These are phyloP conservation scores for Penicillium sclerotiorum DNA, from an alignment of 2,329 filamentous ascomycete genomes.

Conservation along the genomic window DNA sequence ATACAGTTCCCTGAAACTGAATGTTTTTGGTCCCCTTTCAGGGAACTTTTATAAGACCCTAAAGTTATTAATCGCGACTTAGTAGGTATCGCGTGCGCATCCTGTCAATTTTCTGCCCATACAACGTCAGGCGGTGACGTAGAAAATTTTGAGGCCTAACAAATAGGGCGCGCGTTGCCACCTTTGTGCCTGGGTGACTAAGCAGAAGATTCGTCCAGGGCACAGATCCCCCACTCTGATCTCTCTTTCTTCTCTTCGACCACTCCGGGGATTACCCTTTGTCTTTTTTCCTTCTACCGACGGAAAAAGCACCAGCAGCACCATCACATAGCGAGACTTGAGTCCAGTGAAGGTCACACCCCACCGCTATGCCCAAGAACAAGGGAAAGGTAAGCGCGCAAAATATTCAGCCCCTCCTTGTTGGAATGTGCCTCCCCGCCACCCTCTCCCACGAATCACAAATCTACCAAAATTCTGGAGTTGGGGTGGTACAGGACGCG, in stretches of 20 bases:
- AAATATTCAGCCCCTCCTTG: slow-evolving; percentile 29
- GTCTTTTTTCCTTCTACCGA: slow-evolving; percentile 22
- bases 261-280: slow-evolving; percentile 15
- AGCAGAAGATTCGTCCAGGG: slow-evolving; percentile 25
- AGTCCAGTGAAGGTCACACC: slow-evolving; percentile 31
- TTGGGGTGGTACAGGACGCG: background rate
- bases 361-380: slow-evolving; percentile 87
- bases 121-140: background rate
- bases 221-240: slow-evolving; percentile 22
- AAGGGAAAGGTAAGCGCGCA: slow-evolving; percentile 84
- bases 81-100: background rate
- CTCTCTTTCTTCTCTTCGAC: slow-evolving; percentile 17
- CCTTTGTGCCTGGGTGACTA: slow-evolving; percentile 29
- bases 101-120: slow-evolving; percentile 6
- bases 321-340: slow-evolving; percentile 18
- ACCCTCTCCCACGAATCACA: slow-evolving; percentile 9
- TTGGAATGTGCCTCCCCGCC: slow-evolving; percentile 27
- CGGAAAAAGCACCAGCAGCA: slow-evolving; percentile 7
- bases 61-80: no score
- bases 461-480: slow-evolving; percentile 4
- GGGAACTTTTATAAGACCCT: no score
- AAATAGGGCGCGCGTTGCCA: slow-evolving; percentile 15
- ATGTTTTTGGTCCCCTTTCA: no score
- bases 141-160: background rate
- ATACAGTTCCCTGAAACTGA: no score